Evolutionary conservation across 805 yeast species (phyloP).

Genomic region (Wickerhamomyces hampshirensis): DNA sequence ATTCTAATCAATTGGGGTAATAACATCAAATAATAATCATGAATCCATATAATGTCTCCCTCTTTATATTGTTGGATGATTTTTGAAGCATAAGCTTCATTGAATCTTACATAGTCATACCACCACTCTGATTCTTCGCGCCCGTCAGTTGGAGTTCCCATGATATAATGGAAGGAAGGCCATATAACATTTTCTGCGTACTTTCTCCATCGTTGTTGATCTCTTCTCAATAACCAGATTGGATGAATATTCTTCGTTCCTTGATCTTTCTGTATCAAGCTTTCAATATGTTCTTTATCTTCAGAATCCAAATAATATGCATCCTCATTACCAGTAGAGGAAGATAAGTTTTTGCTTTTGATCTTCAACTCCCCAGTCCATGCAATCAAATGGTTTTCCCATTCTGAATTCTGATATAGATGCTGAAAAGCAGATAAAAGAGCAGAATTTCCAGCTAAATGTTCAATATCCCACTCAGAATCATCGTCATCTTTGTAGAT

Average conservation of each 20-base stretch:
- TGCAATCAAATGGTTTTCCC: conserved; percentile 86
- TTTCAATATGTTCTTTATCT: conserved; percentile 50
- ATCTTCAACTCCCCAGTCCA: conserved; percentile 87
- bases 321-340: conserved; percentile 36
- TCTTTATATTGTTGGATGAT: conserved; percentile 69
- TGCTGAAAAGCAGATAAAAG: conserved; percentile 69
- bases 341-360: conserved; percentile 9
- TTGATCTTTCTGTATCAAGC: conserved; percentile 40
- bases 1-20: conserved; percentile 81
- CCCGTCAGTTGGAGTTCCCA: conserved; percentile 68
- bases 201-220: conserved; percentile 79
- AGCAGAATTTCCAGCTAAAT: conserved; percentile 80
- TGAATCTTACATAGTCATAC: conserved; percentile 84
- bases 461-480: conserved; percentile 38
- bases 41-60: conserved; percentile 93
- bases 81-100: conserved; percentile 83
- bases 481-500: conserved; percentile 39
- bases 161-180: conserved; percentile 94
- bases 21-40: conserved; percentile 86
- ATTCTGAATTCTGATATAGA: conserved; percentile 58
- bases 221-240: conserved; percentile 78
- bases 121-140: conserved; percentile 73
- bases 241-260: conserved; percentile 64
- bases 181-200: conserved; percentile 89
- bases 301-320: conserved; percentile 54